These are phyloP conservation scores for Plasmodium malariae DNA, from an alignment of 169 alveolate genomes.

Conservation along the genomic window DNA sequence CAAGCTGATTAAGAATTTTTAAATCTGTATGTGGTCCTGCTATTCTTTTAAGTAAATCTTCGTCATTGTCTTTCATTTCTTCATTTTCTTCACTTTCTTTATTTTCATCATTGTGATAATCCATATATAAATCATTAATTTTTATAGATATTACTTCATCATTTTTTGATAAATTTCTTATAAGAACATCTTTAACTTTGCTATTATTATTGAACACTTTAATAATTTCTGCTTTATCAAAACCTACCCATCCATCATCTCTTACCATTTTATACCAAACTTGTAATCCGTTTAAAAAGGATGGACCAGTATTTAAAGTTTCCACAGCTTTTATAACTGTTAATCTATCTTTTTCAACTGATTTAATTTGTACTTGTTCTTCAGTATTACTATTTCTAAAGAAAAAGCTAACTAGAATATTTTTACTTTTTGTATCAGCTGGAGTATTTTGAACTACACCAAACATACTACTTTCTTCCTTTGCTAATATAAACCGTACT, in stretches of 20 bases:
- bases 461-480: conserved; percentile 79
- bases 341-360: conserved; percentile 70
- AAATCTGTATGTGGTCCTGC: conserved; percentile 89
- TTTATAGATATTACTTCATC: conserved; percentile 77
- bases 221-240: conserved; percentile 69
- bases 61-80: conserved; percentile 43
- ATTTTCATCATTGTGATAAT: conserved; percentile 25
- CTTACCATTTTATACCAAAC: conserved; percentile 73
- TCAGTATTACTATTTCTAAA: conserved; percentile 52
- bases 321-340: conserved; percentile 60
- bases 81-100: conserved; percentile 61
- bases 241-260: conserved; percentile 77
- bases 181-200: conserved; percentile 53
- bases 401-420: conserved; percentile 54
- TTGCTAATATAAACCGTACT: conserved; percentile 73
- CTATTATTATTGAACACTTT: conserved; percentile 57
- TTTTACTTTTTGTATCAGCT: conserved; percentile 55
- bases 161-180: conserved; percentile 61
- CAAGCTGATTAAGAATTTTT: conserved; percentile 86
- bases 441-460: conserved; percentile 77
- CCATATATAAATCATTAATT: conserved; percentile 75
- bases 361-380: conserved; percentile 70
- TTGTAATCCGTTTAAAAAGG: conserved; percentile 59
- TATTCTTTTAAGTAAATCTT: conserved; percentile 30
- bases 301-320: conserved; percentile 48